Evolutionary conservation across 371 early-diverging fungal genomes (phyloP).

Genomic region (Actinomortierella ambigua): DNA sequence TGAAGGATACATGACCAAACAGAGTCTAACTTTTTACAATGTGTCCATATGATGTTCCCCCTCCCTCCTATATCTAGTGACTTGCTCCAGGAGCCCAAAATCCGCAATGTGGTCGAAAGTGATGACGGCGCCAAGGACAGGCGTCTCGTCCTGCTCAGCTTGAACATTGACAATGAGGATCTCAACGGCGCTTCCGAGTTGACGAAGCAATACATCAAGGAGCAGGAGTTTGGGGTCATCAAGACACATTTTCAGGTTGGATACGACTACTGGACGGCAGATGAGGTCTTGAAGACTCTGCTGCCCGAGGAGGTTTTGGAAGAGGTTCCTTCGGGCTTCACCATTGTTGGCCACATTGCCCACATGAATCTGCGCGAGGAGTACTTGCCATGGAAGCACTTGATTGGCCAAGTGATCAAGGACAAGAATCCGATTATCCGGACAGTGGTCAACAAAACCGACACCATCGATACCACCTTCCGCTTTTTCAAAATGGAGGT

Average conservation of each 20-base stretch:
- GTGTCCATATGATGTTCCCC: background rate
- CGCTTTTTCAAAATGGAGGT: conserved; percentile 97
- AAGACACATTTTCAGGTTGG: conserved; percentile 61
- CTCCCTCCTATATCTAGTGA: conserved; percentile 61
- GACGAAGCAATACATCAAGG: conserved; percentile 51
- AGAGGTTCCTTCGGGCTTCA: conserved; percentile 90
- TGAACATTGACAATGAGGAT: conserved; percentile 48
- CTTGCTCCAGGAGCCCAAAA: conserved; percentile 71
- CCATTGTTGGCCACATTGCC: conserved; percentile 96
- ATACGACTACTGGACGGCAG: conserved; percentile 84
- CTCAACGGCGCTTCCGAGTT: conserved; percentile 54
- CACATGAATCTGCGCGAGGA: conserved; percentile 96
- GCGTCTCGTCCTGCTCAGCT: conserved; percentile 62
- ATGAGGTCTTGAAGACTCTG: conserved; percentile 89
- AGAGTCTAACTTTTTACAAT: background rate
- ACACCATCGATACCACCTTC: conserved; percentile 94
- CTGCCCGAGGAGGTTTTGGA: conserved; percentile 77
- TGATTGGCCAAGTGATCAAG: conserved; percentile 94
- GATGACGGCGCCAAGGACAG: conserved; percentile 58
- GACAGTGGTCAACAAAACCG: conserved; percentile 96
- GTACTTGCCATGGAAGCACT: conserved; percentile 83
- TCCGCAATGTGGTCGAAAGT: conserved; percentile 73
- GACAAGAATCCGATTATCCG: conserved; percentile 92
- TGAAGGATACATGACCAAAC: background rate
- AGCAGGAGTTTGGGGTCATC: conserved; percentile 55